Evolutionary conservation across 78 protist genomes (phyloP), one percentile per base, ranked within the genome.

Genomic region (Dictyostelium firmibasis): DNA sequence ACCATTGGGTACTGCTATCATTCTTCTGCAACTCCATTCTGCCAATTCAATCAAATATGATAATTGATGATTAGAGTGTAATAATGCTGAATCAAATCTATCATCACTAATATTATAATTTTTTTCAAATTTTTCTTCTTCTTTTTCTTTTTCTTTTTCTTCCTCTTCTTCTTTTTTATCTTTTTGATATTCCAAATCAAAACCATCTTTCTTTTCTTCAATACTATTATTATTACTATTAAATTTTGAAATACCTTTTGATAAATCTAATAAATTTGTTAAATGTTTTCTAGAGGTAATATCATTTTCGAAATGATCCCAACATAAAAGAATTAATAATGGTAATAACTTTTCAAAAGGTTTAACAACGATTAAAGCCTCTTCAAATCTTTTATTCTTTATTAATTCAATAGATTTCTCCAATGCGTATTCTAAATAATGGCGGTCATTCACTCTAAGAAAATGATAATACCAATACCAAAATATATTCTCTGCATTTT

Each of bases 381-480:
- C 87, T 29, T 81, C 83, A 50, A 81, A 81, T 44, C 83, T 62
- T 31, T 81, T 78, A 33, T 81, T 57, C 69, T 81, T 57, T 20
- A 81, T 81, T 69, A 81, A 23, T n/a, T 81, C 76, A 11, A 89
- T 70, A 8, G 94, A 83, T 27, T 50, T 70, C 27, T 62, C 43
- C 35, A 89, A 50, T 31, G 94, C 81, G 35, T 81, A 89, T 53
- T 89, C 94, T 31, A 89, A 47, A 47, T 79, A 89, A 38, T 89
- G 94, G 10, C 53, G 9, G 7, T 89, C 57, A 50, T 89, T 89
- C 16, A 89, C 94, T 35, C 94, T 64, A 16, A 89, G 36, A 53
- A 89, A 89, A 72, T 89, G 94, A 43, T 89, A 89, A 81, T 81
- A 89, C 94, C 94, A 89, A 81, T 89, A 89, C 94, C 94, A 89